Base-by-base conservation (phyloP, 495 filamentous ascomycete genomes). In the Talaromyces proteolyticus region DNA sequence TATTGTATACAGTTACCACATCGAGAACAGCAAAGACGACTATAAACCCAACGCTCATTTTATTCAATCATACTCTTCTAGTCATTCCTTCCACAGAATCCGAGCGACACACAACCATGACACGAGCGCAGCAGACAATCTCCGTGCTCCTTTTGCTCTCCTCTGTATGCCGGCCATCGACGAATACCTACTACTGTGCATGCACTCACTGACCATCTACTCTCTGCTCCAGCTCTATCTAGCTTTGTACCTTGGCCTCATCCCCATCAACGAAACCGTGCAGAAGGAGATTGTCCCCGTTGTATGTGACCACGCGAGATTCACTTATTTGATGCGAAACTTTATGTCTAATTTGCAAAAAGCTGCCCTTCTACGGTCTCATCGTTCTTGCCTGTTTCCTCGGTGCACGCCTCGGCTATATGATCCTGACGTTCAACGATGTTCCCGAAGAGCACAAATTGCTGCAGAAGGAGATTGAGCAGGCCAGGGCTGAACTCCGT, bases 341-440 rank as follows among this genome's bases (percentile, higher is more conserved):
- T n/a, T n/a, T n/a, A n/a, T n/a, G n/a, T n/a, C n/a, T n/a, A n/a
- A n/a, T n/a, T n/a, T n/a, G n/a, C n/a, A n/a, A 16, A 41, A 3
- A 95, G 91, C 75, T 97, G 22, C 93, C 93, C 21, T 88, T 96
- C 74, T 97, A 91, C 85, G 81, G 79, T 22, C 72, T 97, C 54
- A 90, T 98, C 54, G 84, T 85, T 44, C 93, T 97, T 67, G 93
- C 91, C 68, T 86, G 91, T 40, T 96, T 91, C 72, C 83, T 98
- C 5, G 84, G 97, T 46, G 89, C 86, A 74, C 89, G 89, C 54
- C 80, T 98, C 22, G 93, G 93, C 45, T 82, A 82, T 74, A 92
- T 92, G 36, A 87, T 98, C 55, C 75, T 95, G 57, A 96, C 91
- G 34, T 98, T 98, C 78, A 90, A 94, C 71, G 89, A 97, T 70